Base-by-base conservation (phyloP, 192 early-diverging fungal genomes). In the Coemansia sp. region DNA sequence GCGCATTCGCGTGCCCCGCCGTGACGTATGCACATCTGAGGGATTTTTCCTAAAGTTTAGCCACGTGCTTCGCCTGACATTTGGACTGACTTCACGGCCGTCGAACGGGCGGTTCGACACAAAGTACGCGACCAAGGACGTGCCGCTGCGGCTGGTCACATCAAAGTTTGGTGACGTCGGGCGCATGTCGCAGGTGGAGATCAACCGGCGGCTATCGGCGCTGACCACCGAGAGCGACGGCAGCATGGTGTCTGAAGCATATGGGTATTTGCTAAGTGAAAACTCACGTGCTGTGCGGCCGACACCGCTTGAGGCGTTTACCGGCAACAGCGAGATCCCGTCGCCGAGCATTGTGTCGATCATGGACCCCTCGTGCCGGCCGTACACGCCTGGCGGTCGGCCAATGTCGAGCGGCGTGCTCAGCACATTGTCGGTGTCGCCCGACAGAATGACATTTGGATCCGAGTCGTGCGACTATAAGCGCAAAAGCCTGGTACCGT, bases 111-210 rank as follows among this genome's bases (percentile, higher is more conserved):
- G 43, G n/a, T 67, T 71, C 22, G 72, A 79, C 61, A 74, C 72
- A 43, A 67, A 68, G 45, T 68, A 74, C 23, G 65, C 72, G 10
- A 80, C 72, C 19, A 80, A 80, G 65, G 77, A 80, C 13, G 65
- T 80, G 3, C 77, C 77, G 7, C 48, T 80, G 55, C 77, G 77
- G 1, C 54, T 80, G 43, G 77, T 80, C 23, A 80, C 77, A 8
- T 74, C 72, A 41, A 80, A 80, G 63, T 80, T 80, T 62, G 77
- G 77, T 49, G 72, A 80, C 47, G 72, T 80, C 8, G 77, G 77
- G 3, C 71, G 71, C 11, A 64, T 62, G 61, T 80, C 77, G 57
- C 77, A 80, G 65, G 77, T 59, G 16, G 77, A 80, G 14, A 80
- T 80, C 54, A 80, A 80, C 68, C 69, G 66, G 43, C 60, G 77